Evolutionary conservation across 345 rosid species (phyloP).

Genomic region (Linum usitatissimum): DNA sequence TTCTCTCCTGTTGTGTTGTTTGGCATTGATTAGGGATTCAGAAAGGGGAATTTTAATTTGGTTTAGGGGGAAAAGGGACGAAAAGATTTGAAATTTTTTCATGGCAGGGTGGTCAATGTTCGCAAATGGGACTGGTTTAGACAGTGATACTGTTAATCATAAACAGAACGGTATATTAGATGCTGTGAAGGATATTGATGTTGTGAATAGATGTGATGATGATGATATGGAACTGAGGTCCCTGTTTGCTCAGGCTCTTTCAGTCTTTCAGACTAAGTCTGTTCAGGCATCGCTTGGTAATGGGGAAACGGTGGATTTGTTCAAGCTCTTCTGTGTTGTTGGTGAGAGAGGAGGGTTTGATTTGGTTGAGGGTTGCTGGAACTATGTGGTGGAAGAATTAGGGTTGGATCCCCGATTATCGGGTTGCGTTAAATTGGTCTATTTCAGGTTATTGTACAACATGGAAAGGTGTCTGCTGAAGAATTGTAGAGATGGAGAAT

Average conservation of each 20-base stretch:
- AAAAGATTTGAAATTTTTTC: constrained; percentile 5
- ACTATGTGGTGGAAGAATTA: constrained; percentile 34
- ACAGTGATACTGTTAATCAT: constrained; percentile 13
- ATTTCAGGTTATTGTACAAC: constrained; percentile 40
- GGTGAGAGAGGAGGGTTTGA: constrained; percentile 50
- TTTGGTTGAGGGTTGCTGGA: constrained; percentile 50
- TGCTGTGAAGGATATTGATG: constrained; percentile 12
- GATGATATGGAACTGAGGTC: constrained; percentile 25
- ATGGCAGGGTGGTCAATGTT: constrained; percentile 54
- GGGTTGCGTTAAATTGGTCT: constrained; percentile 39
- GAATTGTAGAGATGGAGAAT: constrained; percentile 12
- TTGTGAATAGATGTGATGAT: constrained; percentile 13
- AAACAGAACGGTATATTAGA: constrained; percentile 4
- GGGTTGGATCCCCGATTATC: constrained; percentile 32
- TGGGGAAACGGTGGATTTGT: constrained; percentile 47
- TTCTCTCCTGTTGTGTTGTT: background rate
- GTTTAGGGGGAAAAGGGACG: background rate
- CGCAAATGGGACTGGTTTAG: constrained; percentile 26
- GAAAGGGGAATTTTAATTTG: background rate
- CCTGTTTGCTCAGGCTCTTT: constrained; percentile 46
- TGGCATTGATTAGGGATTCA: constrained; percentile 6
- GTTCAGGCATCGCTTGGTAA: constrained; percentile 40
- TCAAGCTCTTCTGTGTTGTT: constrained; percentile 48
- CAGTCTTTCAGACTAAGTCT: constrained; percentile 35
- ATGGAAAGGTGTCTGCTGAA: constrained; percentile 43